A percentile compares a stretch with the other conserved stretches of the same genome.
Conservation (phyloP, 2,329 filamentous ascomycete genomes). For the Fusarium citri region DNA sequence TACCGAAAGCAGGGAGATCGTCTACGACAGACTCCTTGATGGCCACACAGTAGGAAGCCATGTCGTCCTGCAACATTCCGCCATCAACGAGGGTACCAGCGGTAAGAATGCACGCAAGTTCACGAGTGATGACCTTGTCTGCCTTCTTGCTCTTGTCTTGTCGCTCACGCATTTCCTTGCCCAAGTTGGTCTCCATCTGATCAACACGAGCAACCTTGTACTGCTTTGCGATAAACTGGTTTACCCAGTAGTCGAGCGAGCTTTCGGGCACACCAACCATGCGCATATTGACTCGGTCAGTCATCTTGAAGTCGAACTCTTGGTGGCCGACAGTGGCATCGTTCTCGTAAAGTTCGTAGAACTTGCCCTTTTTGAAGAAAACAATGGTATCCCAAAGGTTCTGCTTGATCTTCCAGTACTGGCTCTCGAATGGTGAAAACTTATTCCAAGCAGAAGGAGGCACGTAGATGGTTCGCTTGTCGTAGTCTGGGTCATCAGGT, state of each 20-base stretch:
- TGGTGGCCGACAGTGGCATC: conserved; percentile 97
- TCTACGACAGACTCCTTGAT: conserved; percentile 86
- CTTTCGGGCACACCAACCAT: conserved; percentile 99
- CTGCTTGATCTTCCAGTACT: conserved; percentile 99
- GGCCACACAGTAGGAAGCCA: conserved; percentile 94
- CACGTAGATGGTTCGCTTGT: conserved; percentile 90
- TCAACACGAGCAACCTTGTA: conserved; percentile 97
- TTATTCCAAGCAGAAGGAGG: conserved; percentile 82
- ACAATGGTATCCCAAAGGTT: conserved; percentile 98
- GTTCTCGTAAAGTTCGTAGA: conserved; percentile 98
- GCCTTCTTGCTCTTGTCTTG: conserved; percentile 77
- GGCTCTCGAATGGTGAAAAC: conserved; percentile 95
- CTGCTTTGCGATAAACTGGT: conserved; percentile 97
- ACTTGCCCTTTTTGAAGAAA: conserved; percentile 99
- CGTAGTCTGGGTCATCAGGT: conserved; percentile 85
- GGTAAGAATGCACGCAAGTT: conserved; percentile 91
- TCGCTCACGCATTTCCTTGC: conserved; percentile 98
- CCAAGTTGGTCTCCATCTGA: conserved; percentile 94
- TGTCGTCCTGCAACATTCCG: conserved; percentile 97
- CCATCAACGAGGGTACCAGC: conserved; percentile 94
- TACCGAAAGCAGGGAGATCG: conserved; percentile 84
- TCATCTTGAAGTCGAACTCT: conserved; percentile 96
- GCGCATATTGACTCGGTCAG: conserved; percentile 98
- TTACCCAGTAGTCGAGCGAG: conserved; percentile 96
- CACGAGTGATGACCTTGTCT: conserved; percentile 92